Base-by-base conservation (phyloP, 1,284 basidiomycete species). In the Sparassis latifolia region DNA sequence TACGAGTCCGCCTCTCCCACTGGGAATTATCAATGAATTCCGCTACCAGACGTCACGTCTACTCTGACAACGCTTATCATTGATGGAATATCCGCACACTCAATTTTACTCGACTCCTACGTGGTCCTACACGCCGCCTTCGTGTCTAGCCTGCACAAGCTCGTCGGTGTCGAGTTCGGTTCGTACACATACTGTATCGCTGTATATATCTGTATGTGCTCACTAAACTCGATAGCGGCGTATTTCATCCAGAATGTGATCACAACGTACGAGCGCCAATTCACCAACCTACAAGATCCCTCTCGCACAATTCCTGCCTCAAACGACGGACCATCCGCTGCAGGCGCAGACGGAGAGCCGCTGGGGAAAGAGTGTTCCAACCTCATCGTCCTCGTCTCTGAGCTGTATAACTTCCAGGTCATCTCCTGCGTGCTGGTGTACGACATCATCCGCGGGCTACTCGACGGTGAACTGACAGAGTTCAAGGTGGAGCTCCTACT, bases 371-470 rank as follows among this genome's bases (percentile, higher is more conserved):
- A 97, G 66, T 86, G 86, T 54, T 83, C 89, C 12, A 99, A 99
- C 66, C 71, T 99, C 32, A 77, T 95, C 33, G 82, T 92, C 0
- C 77, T 99, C 6, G 73, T 97, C 28, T 89, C 92, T 2, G 92
- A 98, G 64, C 72, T 99, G 37, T 98, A 98, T 74, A 98, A 98
- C 66, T 91, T 97, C 62, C 89, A 92, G 66, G 90, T 98, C 29
- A 79, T 98, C 43, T 92, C 92, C 1, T 91, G 86, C 52, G 75
- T 88, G 3, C 76, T 99, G 20, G 72, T 98, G 42, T 98, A 95
- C 68, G 96, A 98, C 64, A 67, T 98, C 45, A 86, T 99, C 56
- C 84, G 89, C 3, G 76, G 79, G 5, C 78, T 98, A 51, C 75
- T 99, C 44, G 74, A 81, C 4, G 73, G 73, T 31, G 71, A 79